Percentiles rank a stretch among this genome's conserved stretches.
phyloP scores from a whole-genome alignment of 2,329 filamentous ascomycete genomes.

The Talaromyces sp. region DNA sequence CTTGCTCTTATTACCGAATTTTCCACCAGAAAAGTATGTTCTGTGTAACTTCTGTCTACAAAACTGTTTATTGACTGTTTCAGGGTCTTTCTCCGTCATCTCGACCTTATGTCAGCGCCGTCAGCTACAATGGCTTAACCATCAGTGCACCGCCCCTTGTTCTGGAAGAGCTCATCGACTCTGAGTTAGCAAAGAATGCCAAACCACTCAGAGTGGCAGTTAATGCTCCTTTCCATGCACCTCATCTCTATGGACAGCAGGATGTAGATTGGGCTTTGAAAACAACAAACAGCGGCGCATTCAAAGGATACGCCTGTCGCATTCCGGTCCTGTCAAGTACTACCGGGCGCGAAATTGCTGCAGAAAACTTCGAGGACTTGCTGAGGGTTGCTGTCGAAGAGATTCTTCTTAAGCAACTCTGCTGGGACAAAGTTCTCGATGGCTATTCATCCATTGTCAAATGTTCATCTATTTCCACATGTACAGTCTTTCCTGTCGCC shows the following conservation, averaged over 20 bases:
- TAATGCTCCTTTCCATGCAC: slow-evolving; percentile 58
- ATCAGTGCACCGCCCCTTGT: slow-evolving; percentile 58
- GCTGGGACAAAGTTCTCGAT: slow-evolving; percentile 42
- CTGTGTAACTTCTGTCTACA: neutral
- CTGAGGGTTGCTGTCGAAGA: slow-evolving; percentile 36
- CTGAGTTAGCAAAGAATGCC: slow-evolving; percentile 47
- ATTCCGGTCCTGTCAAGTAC: slow-evolving; percentile 40
- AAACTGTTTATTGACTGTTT: slow-evolving; percentile 14
- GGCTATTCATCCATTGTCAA: slow-evolving; percentile 28
- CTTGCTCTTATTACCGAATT: slow-evolving; percentile 26
- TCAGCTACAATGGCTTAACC: slow-evolving; percentile 58
- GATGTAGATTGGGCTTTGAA: slow-evolving; percentile 53
- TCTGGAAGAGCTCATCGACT: slow-evolving; percentile 52
- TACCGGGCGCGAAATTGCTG: slow-evolving; percentile 32
- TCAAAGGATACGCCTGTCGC: slow-evolving; percentile 27
- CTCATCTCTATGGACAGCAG: slow-evolving; percentile 51
- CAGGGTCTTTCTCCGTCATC: slow-evolving; percentile 49
- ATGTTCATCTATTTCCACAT: slow-evolving; percentile 17
- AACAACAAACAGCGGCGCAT: slow-evolving; percentile 30
- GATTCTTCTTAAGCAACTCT: slow-evolving; percentile 38
- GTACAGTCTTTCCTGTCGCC: slow-evolving; percentile 31
- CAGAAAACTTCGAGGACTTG: slow-evolving; percentile 31
- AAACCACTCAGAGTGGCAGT: slow-evolving; percentile 55
- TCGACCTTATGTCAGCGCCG: slow-evolving; percentile 58
- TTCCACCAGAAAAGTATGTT: slow-evolving; percentile 27